Evolutionary conservation across 441 rosid genomes (phyloP), one percentile per base, ranked within the genome.

Genomic region (Erysimum pusillum): DNA sequence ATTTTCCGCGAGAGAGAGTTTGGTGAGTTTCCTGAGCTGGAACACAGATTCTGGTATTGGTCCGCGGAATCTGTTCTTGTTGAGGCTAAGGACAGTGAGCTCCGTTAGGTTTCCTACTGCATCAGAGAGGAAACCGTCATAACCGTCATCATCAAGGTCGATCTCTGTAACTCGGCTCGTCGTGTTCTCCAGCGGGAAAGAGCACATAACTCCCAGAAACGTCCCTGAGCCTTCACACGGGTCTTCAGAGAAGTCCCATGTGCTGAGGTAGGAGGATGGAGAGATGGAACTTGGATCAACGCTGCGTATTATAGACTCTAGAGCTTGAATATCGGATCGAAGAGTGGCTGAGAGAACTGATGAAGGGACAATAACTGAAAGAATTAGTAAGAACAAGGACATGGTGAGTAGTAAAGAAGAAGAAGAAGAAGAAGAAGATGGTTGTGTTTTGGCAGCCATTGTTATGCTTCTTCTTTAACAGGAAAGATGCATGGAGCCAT

Each of bases 71-170:
- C 78, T 77, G 78, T 85, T 88, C 45, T 14, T 68, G 80, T 82
- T 77, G 14, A 84, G 76, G 61, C 78, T 63, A 10, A 87, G 84
- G 52, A 75, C 69, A 52, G 88, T 83, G 39, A 88, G 88, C 74
- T 84, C 90, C 0, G 88, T 83, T 9, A 90, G 69, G 80, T 82
- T 84, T 10, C 94, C 90, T 65, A 12, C 17, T 58, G 58, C 76
- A 9, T 84, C 83, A 54, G 86, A 34, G 32, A 85, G 79, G 69
- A 85, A 86, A 7, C 91, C 91, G 20, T 90, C 94, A 60, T 90
- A 85, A 7, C 88, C 86, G 0, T 66, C 74, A 18, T 80, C 73
- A 64, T 90, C 92, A 9, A 88, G 87, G 17, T 85, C 83, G 11
- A 90, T 72, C 25, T 82, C 80, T 32, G 59, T 79, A 44, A 90